phyloP scores from a whole-genome alignment of 2,329 filamentous ascomycete genomes.

The Xylaria sp. region DNA sequence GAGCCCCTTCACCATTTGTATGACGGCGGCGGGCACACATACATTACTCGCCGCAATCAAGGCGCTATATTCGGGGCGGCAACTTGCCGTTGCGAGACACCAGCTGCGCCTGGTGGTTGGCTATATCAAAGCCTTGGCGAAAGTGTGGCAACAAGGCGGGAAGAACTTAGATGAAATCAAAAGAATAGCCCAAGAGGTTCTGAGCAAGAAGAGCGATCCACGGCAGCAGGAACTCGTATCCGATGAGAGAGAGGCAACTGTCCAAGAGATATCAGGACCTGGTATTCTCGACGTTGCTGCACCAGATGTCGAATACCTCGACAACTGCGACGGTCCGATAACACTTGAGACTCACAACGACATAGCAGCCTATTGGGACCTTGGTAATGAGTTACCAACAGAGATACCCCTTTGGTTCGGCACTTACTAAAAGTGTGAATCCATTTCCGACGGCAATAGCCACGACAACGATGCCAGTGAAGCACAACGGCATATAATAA shows the following conservation, averaged over 20 bases:
- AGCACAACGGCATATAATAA: neutral
- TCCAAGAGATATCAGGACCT: neutral
- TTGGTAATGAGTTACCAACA: conserved; percentile 13
- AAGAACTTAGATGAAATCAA: conserved; percentile 18
- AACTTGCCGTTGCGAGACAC: conserved; percentile 15
- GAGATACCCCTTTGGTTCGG: conserved; percentile 18
- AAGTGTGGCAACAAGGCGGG: conserved; percentile 18
- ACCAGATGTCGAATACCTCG: conserved; percentile 6
- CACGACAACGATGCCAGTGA: neutral
- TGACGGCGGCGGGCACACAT: conserved; percentile 17
- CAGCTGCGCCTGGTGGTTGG: conserved; percentile 18
- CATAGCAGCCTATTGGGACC: conserved; percentile 11
- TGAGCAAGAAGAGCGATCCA: conserved; percentile 6
- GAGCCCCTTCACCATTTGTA: conserved; percentile 20
- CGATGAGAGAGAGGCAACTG: neutral
- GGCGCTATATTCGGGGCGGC: conserved; percentile 13
- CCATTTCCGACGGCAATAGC: neutral
- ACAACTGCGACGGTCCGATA: conserved; percentile 10
- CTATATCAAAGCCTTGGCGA: conserved; percentile 14
- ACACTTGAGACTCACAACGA: conserved; percentile 2
- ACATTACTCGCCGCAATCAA: conserved; percentile 15
- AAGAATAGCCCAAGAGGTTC: conserved; percentile 17
- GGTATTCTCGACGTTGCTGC: neutral
- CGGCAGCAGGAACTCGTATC: neutral
- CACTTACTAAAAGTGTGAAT: conserved; percentile 4